These are phyloP conservation scores for Pleurotus tuoliensis DNA, from an alignment of 768 basidiomycete species.

Conservation along the genomic window DNA sequence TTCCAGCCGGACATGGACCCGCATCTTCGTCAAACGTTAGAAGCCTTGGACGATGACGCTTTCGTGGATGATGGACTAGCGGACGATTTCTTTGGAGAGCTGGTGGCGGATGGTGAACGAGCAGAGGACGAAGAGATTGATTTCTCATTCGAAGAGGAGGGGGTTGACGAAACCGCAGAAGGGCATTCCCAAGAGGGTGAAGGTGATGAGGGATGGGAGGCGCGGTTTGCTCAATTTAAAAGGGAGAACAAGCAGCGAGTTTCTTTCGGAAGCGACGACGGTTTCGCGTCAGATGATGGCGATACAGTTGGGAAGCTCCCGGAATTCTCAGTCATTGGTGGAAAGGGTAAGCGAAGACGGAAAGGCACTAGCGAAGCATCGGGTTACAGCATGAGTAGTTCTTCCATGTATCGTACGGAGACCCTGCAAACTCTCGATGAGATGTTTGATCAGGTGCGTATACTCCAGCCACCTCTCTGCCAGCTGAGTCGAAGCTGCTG, in stretches of 20 bases:
- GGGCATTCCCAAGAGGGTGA: conserved; percentile 15
- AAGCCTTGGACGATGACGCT: conserved; percentile 94
- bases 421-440: conserved; percentile 87
- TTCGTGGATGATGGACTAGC: conserved; percentile 78
- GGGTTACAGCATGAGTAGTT: conserved; percentile 96
- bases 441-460: conserved; percentile 82
- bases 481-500: conserved; percentile 1
- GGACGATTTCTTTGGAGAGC: conserved; percentile 73
- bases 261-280: conserved; percentile 42
- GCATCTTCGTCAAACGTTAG: conserved; percentile 85
- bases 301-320: conserved; percentile 83
- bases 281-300: conserved; percentile 59
- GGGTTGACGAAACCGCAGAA: conserved; percentile 23
- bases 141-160: conserved; percentile 66
- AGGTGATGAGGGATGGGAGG: conserved; percentile 57
- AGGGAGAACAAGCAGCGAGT: conserved; percentile 31
- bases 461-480: not conserved
- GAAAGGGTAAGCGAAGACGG: conserved; percentile 64
- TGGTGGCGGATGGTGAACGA: conserved; percentile 71
- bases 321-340: conserved; percentile 71
- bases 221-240: conserved; percentile 80
- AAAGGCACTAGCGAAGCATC: conserved; percentile 82
- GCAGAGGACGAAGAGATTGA: conserved; percentile 54
- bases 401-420: conserved; percentile 91
- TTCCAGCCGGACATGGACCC: conserved; percentile 97